These are phyloP conservation scores for Trametes hirsuta DNA, from an alignment of 1,284 basidiomycete species.

Conservation along the genomic window DNA sequence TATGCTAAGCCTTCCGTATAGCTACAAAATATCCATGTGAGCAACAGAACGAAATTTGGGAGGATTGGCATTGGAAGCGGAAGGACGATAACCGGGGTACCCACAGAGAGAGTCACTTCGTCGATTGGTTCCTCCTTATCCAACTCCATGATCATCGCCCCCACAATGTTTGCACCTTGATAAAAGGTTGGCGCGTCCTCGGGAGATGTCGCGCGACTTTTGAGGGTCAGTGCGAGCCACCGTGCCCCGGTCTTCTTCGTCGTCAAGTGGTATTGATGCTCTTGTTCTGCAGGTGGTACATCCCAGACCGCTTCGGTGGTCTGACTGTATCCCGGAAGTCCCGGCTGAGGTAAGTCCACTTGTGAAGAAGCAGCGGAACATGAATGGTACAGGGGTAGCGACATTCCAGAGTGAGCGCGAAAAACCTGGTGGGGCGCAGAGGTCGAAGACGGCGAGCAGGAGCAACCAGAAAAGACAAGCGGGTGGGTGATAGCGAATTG, in stretches of 20 bases:
- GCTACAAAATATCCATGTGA: not conserved
- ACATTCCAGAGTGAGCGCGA: not conserved
- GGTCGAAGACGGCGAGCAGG: not conserved
- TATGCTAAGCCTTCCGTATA: conserved; percentile 32
- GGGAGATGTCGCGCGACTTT: conserved; percentile 41
- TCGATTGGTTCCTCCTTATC: conserved; percentile 48
- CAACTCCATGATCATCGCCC: conserved; percentile 48
- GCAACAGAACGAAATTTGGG: not conserved
- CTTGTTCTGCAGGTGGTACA: conserved; percentile 14
- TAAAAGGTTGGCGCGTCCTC: conserved; percentile 43
- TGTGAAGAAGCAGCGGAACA: not conserved
- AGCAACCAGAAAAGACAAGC: not conserved
- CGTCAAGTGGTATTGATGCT: conserved; percentile 24
- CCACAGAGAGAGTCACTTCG: conserved; percentile 45
- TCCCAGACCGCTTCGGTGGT: conserved; percentile 14
- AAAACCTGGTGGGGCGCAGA: no score
- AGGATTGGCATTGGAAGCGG: not conserved
- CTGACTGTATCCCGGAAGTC: conserved; percentile 24
- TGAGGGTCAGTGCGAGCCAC: conserved; percentile 48
- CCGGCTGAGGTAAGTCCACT: conserved; percentile 6
- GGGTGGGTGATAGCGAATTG: no score
- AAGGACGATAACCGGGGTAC: conserved; percentile 10
- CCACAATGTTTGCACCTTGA: conserved; percentile 48
- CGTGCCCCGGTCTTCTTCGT: conserved; percentile 28
- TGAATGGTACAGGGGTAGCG: conserved; percentile 2